Evolutionary conservation across 352 stramenopile genomes (phyloP), one percentile per base, ranked within the genome.

Genomic region (Globisporangium abappressorium): DNA sequence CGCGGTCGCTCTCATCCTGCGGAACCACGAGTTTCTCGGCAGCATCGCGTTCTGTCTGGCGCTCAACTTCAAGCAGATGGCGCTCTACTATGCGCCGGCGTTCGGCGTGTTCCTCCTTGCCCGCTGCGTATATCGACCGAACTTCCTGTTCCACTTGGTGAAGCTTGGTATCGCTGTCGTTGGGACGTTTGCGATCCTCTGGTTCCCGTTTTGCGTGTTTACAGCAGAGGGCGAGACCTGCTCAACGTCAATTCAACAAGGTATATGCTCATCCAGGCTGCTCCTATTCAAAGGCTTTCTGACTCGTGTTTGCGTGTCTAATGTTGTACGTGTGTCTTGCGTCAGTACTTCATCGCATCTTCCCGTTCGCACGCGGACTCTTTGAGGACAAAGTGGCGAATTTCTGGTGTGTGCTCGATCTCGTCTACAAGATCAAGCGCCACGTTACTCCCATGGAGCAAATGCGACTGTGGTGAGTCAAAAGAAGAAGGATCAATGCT

Each of bases 1-100:
- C 24, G 75, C 82, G 2, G 77, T 93, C 18, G 87, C 77, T 30
- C 73, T 93, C n/a, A 85, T 96, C 46, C 66, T 92, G 55, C 69
- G 77, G 18, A 80, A 86, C 49, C 81, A 92, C 66, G 89, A 97
- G 64, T 90, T 95, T 38, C 71, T 95, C 7, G 89, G 84, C 20
- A 92, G 89, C 70, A 67, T 95, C 66, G 84, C 76, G 54, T 99
- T 98, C 77, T 93, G 83, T 55, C 75, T 99, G 30, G 94, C 97
- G 41, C 82, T 99, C 7, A 99, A 98, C 73, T 99, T 99, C 73
- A 99, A 99, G 86, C 98, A 99, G 90, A 99, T 99, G 93, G 89
- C 95, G n/a, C 84, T 99, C 5, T 99, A 99, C 79, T 99, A 98
- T 75, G 92, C 96, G 0, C 96, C 96, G 5, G 92, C 89, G 41